Base-by-base conservation (phyloP, 2,329 filamentous ascomycete genomes). In the Diaporthe eres region DNA sequence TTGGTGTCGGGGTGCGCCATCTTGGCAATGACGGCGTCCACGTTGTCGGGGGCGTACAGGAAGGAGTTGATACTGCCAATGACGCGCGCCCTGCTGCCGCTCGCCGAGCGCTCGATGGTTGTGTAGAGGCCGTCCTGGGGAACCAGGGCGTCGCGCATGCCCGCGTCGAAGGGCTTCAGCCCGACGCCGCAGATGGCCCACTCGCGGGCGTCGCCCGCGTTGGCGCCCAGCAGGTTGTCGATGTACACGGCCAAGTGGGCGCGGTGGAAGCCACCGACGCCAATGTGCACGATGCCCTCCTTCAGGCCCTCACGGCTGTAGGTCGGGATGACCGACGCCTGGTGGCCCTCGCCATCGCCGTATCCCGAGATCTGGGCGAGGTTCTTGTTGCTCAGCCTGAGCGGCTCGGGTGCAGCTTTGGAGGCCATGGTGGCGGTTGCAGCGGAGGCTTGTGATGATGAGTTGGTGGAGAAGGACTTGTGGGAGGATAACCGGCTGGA, bases 221-320 rank as follows among this genome's bases (percentile, higher is more conserved):
- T 85, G 75, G 88, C 83, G 81, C 86, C 82, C 79, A 89, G 85
- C 81, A 89, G 80, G 63, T 84, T 80, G 82, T 89, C 83, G 74
- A 89, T 79, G 79, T 90, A 90, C 78, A 89, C 87, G 28, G 88
- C 88, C 81, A 90, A 79, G 75, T 90, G 88, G 31, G 88, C 87
- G 78, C 88, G 83, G 84, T 90, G 88, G 83, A 90, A 90, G 80
- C 88, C 88, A 77, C 88, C 88, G 17, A 90, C 88, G 70, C 88
- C 88, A 74, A 90, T 82, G 81, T 90, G 88, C 61, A 90, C 88
- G 71, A 90, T 89, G 51, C 88, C 88, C 80, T 90, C 87, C 83
- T 88, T 89, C 77, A 89, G 83, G 77, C 60, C 65, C n/a, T 78
- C 78, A 77, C 88, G 87, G 68, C 82, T 80, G 80, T 89, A 89